These are phyloP conservation scores for Staphylotrichum longicolle DNA, from an alignment of 495 filamentous ascomycete species.

Conservation along the genomic window DNA sequence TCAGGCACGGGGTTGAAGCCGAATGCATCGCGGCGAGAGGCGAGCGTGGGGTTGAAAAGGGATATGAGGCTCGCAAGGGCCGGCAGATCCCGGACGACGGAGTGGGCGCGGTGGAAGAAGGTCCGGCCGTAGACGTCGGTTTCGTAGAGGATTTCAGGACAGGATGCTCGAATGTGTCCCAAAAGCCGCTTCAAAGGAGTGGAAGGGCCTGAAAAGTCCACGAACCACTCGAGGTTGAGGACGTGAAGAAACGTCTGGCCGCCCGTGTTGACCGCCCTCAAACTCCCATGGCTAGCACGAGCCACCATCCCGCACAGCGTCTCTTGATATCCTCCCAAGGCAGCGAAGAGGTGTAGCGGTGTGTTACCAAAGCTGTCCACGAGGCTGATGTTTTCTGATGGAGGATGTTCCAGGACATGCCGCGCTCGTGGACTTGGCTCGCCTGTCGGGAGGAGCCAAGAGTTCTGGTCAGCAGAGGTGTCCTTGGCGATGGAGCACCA, in stretches of 20 bases:
- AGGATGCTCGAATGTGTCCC: constrained; percentile 20
- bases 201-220: constrained; percentile 17
- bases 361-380: constrained; percentile 47
- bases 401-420: constrained; percentile 25
- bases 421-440: constrained; percentile 21
- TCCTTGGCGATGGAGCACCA: constrained; percentile 42
- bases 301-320: constrained; percentile 32
- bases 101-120: constrained; percentile 42
- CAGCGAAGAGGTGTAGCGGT: constrained; percentile 43
- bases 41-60: constrained; percentile 14
- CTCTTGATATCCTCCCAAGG: constrained; percentile 31
- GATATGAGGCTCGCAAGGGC: constrained; percentile 19
- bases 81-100: constrained; percentile 22
- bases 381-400: constrained; percentile 21
- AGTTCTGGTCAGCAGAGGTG: constrained; percentile 19
- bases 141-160: constrained; percentile 35
- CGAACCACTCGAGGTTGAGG: constrained; percentile 41
- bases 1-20: constrained; percentile 27
- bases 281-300: constrained; percentile 14
- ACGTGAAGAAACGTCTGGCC: constrained; percentile 52
- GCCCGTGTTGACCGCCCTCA: constrained; percentile 38
- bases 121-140: constrained; percentile 47
- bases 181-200: constrained; percentile 34
- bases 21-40: constrained; percentile 39
- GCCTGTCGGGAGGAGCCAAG: constrained; percentile 29